Evolutionary conservation across 148 eudicot species (phyloP).

Genomic region (Persicaria tinctoria): DNA sequence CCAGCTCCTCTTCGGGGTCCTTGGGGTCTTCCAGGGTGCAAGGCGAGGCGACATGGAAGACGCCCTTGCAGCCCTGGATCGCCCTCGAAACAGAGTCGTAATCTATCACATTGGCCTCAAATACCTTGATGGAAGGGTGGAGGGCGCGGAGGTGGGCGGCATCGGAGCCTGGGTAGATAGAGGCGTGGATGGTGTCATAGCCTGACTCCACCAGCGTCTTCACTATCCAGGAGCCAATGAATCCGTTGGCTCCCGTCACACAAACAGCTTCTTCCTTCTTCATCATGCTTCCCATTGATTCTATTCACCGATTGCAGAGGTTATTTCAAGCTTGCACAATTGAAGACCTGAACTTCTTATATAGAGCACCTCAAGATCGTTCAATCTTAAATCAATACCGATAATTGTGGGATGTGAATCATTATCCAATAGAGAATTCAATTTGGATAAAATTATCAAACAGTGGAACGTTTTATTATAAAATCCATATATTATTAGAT

Average conservation of each 20-base stretch:
- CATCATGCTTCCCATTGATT: background rate
- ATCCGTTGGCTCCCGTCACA: conserved; percentile 91
- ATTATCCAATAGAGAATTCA: too few relatives aligned
- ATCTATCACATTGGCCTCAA: conserved; percentile 58
- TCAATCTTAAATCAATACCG: too few relatives aligned
- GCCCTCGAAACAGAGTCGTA: conserved; percentile 36
- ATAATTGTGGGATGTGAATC: too few relatives aligned
- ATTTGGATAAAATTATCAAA: too few relatives aligned
- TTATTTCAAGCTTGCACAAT: too few relatives aligned
- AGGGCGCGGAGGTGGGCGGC: conserved; percentile 48
- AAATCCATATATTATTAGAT: too few relatives aligned
- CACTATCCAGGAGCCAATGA: conserved; percentile 75
- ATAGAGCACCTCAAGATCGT: too few relatives aligned
- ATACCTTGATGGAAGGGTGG: conserved; percentile 24
- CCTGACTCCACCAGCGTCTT: conserved; percentile 41
- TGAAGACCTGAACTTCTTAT: too few relatives aligned
- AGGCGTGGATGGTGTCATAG: conserved; percentile 61
- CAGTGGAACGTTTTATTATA: too few relatives aligned
- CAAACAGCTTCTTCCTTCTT: conserved; percentile 30
- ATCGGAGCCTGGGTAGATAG: conserved; percentile 54
- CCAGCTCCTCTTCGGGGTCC: conserved; percentile 63
- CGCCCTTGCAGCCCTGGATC: conserved; percentile 45
- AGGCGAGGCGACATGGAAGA: conserved; percentile 94
- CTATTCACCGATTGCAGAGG: too few relatives aligned
- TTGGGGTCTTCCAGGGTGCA: conserved; percentile 62